A percentile compares a stretch with the other conserved stretches of the same genome.
Evolutionary conservation across 1,139 yeast species (phyloP).

Genomic region (Blastobotrys capitulatus): DNA sequence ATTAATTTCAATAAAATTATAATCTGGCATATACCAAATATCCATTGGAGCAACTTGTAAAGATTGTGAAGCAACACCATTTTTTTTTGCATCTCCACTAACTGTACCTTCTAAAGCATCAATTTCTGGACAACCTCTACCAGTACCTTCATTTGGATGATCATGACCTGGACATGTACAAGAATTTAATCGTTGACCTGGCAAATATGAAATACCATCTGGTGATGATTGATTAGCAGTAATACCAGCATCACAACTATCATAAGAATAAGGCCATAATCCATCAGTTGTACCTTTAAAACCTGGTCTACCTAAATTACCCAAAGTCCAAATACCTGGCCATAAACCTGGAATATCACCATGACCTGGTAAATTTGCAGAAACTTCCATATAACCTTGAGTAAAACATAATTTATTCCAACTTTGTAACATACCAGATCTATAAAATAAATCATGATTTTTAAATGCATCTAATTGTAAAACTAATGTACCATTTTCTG

Average conservation of each 20-base stretch:
- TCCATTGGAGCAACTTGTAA: constrained; percentile 81
- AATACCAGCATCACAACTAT: constrained; percentile 78
- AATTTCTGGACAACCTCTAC: constrained; percentile 89
- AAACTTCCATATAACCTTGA: constrained; percentile 65
- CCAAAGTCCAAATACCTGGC: constrained; percentile 92
- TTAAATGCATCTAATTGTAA: constrained; percentile 68
- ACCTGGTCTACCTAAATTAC: constrained; percentile 82
- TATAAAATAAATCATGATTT: constrained; percentile 65
- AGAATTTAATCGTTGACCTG: constrained; percentile 64
- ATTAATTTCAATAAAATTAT: constrained; percentile 59
- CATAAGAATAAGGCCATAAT: constrained; percentile 86
- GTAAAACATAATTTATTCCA: constrained; percentile 84
- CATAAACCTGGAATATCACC: constrained; percentile 70
- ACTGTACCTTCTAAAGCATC: constrained; percentile 77
- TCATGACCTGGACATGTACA: constrained; percentile 74
- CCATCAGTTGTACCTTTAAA: constrained; percentile 75
- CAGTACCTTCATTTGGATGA: constrained; percentile 73
- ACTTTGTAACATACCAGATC: constrained; percentile 79
- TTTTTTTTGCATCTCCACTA: constrained; percentile 22
- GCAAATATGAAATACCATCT: constrained; percentile 73
- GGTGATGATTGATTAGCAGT: constrained; percentile 82
- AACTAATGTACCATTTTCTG: constrained; percentile 58
- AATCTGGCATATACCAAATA: constrained; percentile 81
- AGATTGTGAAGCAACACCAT: constrained; percentile 75
- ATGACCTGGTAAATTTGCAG: constrained; percentile 65